Base-by-base conservation (phyloP, 345 rosid genomes). In the Pseudoturritis turrita region DNA sequence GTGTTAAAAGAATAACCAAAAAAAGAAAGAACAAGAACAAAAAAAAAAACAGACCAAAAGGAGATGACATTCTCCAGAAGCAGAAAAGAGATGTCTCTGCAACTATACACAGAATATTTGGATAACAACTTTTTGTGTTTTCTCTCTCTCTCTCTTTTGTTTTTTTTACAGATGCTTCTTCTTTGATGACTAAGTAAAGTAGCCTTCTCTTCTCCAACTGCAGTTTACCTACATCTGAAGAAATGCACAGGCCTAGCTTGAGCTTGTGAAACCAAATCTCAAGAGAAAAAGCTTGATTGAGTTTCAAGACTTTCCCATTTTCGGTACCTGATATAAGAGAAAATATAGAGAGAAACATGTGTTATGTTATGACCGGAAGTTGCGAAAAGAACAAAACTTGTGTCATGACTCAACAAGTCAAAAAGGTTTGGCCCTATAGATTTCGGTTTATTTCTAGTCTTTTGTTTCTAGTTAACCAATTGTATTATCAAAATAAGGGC, bases 51-150 rank as follows among this genome's bases (percentile, higher is more conserved):
- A 55, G 65, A 73, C 25, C 65, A 47, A 56, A 55, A 47, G 60
- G 52, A 47, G 65, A 31, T 65, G 50, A 53, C 12, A 11, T 31
- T 72, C 77, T 33, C 64, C 29, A 44, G 70, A 56, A 74, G 39
- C 77, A 64, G 64, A 54, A 65, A 46, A 65, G 66, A 74, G 49
- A 57, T 14, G 57, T 46, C 47, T 73, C 71, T 56, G 65, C 70
- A 75, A 75, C 78, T 75, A 62, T 75, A 74, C 69, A 75, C 64
- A 67, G 37, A 60, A 58, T 53, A 63, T 41, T 62, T 63, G 19
- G 69, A 53, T 43, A 25, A 65, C 33, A 74, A 11, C 21, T 49
- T 73, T 73, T n/a, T n/a, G n/a, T 43, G 55, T 43, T 62, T 62
- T 61, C 17, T 71, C 37, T 70, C 11, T 68, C 35, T 69, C 28